Evolutionary conservation across 345 rosid genomes (phyloP).

Genomic region (Erysimum cheiranthoides): DNA sequence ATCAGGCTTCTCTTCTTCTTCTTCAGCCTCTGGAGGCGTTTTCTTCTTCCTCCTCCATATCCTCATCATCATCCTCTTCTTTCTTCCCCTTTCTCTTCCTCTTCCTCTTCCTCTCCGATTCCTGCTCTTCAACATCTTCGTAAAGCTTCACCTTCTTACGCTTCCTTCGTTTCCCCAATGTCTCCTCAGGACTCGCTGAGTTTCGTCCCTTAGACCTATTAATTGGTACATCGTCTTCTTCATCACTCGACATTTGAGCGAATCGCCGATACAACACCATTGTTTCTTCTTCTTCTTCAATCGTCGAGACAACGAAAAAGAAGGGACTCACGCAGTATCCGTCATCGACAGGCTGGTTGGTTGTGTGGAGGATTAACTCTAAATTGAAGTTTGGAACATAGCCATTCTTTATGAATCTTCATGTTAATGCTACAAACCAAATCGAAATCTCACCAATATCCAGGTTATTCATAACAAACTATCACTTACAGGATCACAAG

Average conservation of each 20-base stretch:
- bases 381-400: neutral
- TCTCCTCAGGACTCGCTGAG: conserved; percentile 40
- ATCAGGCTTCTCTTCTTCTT: conserved; percentile 65
- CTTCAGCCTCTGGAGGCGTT: conserved; percentile 31
- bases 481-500: conserved; percentile 47
- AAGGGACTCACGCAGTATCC: conserved; percentile 61
- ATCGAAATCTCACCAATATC: neutral
- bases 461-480: neutral
- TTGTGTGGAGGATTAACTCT: neutral
- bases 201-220: conserved; percentile 42
- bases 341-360: conserved; percentile 46
- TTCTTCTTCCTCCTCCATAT: conserved; percentile 32
- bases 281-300: neutral
- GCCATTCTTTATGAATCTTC: neutral
- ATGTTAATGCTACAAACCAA: neutral
- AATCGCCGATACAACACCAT: conserved; percentile 70
- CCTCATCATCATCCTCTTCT: conserved; percentile 30
- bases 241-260: conserved; percentile 80
- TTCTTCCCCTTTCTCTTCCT: conserved; percentile 36
- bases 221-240: conserved; percentile 61
- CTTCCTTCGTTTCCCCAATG: conserved; percentile 49
- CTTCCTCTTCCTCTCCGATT: conserved; percentile 26
- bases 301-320: too few species aligned
- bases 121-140: conserved; percentile 46
- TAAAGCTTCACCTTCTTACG: conserved; percentile 64